Percentiles rank a stretch among this genome's conserved stretches.
These are phyloP conservation scores for Aspergillus indologenus DNA, from an alignment of 495 filamentous ascomycete genomes.

Conservation along the genomic window DNA sequence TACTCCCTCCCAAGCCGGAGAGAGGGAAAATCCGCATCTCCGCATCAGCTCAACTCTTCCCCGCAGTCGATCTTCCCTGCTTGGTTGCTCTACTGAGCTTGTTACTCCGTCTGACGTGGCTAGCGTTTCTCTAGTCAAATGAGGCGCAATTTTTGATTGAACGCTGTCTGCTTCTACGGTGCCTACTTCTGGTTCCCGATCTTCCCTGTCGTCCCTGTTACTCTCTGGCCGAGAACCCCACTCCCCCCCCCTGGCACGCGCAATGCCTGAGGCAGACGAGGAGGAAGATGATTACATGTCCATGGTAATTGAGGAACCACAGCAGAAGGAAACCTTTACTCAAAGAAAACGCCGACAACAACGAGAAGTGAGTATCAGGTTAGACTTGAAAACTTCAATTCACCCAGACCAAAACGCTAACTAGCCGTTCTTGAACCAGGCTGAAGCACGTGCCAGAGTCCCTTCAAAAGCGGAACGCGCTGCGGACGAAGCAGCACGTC, in stretches of 20 bases:
- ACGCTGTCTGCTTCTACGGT: not conserved
- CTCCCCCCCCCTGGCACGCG: constrained; percentile 10
- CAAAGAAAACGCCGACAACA: constrained; percentile 54
- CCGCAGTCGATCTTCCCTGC: not conserved
- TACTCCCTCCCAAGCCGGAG: too few relatives aligned
- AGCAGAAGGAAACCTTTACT: constrained; percentile 53
- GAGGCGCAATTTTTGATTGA: not conserved
- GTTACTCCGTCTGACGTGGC: not conserved
- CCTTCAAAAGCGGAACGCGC: constrained; percentile 79
- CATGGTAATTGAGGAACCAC: constrained; percentile 57
- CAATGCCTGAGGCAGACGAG: constrained; percentile 14
- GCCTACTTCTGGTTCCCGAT: not conserved
- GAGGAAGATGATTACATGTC: constrained; percentile 67
- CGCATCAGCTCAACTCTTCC: not conserved
- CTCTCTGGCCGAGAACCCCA: constrained; percentile 3
- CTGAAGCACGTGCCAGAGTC: constrained; percentile 44
- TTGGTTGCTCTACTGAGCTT: not conserved
- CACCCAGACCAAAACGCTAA: constrained; percentile 1
- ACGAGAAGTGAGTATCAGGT: constrained; percentile 44
- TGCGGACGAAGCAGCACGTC: constrained; percentile 61
- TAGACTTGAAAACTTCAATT: not conserved
- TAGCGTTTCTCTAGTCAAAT: not conserved
- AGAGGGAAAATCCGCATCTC: constrained; percentile 6
- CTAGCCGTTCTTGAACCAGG: constrained; percentile 21
- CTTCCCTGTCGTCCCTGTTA: not conserved